phyloP scores from a whole-genome alignment of 495 filamentous ascomycete species.

The Penicillium cataractarum region DNA sequence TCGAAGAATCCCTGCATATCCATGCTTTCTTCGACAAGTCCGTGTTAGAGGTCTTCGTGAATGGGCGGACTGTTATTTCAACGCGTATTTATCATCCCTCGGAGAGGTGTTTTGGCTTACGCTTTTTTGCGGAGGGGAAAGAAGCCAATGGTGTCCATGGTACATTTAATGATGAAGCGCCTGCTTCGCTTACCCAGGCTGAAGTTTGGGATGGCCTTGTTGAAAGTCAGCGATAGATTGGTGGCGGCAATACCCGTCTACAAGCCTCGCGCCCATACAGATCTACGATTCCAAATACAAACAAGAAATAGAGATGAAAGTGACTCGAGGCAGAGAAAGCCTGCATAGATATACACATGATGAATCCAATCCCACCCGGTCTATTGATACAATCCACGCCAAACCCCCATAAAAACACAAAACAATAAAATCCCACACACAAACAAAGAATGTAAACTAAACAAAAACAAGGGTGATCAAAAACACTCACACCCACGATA shows the following conservation, averaged over 20 bases:
- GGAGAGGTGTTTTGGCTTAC: slow-evolving; percentile 21
- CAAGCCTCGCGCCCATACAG: neutral
- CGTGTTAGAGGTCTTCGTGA: slow-evolving; percentile 47
- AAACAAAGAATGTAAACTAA: neutral
- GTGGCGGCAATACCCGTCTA: neutral
- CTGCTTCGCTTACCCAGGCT: slow-evolving; percentile 28
- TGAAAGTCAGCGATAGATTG: slow-evolving; percentile 2
- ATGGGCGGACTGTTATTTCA: slow-evolving; percentile 41
- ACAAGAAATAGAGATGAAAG: neutral
- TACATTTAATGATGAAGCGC: no score
- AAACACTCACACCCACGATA: no score
- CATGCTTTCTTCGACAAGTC: slow-evolving; percentile 42
- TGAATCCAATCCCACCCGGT: neutral
- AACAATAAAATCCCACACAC: neutral
- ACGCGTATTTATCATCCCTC: slow-evolving; percentile 37
- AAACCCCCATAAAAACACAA: neutral
- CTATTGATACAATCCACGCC: slow-evolving; percentile 8
- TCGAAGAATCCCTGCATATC: slow-evolving; percentile 39
- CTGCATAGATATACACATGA: slow-evolving; percentile 4
- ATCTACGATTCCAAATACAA: neutral
- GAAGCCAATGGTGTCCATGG: no score
- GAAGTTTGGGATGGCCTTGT: slow-evolving; percentile 39
- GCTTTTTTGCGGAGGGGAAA: slow-evolving; percentile 32
- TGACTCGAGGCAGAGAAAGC: neutral
- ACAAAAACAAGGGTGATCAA: neutral